Conservation (phyloP, 176 grass and related monocot genomes). For the Eremochloa ophiuroides region DNA sequence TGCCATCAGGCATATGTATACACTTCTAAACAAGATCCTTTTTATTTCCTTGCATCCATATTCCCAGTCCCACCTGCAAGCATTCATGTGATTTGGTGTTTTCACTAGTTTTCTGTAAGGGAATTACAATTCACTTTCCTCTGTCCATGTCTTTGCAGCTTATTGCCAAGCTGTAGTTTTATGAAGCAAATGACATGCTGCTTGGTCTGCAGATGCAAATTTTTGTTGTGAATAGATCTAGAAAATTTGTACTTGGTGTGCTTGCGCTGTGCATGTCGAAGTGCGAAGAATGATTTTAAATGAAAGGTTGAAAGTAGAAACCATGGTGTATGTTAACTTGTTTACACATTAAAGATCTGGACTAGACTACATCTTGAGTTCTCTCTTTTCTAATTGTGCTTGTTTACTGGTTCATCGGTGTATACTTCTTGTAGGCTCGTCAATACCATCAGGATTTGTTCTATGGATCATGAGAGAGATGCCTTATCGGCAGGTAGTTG, state of each 20-base stretch:
- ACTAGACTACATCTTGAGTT: not conserved
- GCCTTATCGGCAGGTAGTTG: conserved; percentile 54
- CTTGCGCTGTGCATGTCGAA: not conserved
- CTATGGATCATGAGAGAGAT: conserved; percentile 98
- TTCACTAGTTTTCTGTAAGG: not conserved
- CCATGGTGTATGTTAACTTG: not conserved
- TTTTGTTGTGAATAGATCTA: not conserved
- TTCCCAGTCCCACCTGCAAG: not conserved
- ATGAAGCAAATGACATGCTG: not conserved
- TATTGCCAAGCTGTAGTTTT: not conserved
- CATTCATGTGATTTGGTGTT: conserved; percentile 19
- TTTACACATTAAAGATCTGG: not conserved
- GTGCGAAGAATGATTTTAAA: not conserved
- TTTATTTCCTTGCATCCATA: not conserved
- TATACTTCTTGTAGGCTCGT: conserved; percentile 63
- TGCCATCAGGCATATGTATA: conserved; percentile 14
- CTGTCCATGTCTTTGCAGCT: not conserved
- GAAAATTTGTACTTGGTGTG: not conserved
- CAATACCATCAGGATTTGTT: conserved; percentile 83
- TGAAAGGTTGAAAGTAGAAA: not conserved
- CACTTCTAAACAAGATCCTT: not conserved
- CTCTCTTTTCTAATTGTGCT: not conserved
- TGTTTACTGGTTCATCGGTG: conserved; percentile 1
- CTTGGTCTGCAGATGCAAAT: not conserved
- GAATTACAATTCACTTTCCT: not conserved